These are phyloP conservation scores for Canavalia ensiformis DNA, from an alignment of 306 rosid genomes.

Conservation along the genomic window DNA sequence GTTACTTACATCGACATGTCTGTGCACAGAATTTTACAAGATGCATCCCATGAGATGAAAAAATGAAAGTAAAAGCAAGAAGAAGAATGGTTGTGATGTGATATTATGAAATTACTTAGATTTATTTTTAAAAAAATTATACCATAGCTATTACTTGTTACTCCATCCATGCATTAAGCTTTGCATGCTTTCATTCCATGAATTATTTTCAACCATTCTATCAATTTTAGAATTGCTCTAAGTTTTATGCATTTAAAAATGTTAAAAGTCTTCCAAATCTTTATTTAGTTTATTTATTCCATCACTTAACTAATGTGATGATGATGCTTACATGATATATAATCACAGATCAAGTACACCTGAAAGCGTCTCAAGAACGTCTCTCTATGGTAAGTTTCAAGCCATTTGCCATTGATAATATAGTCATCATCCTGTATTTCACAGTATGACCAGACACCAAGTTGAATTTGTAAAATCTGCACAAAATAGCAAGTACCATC, in stretches of 20 bases:
- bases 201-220: not conserved
- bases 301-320: conserved; percentile 2
- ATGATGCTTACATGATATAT: not conserved
- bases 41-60: too few species aligned
- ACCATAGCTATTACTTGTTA: too few species aligned
- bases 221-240: not conserved
- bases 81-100: too few species aligned
- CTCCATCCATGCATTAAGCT: too few species aligned
- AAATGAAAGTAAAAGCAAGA: too few species aligned
- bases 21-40: too few species aligned
- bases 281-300: not conserved
- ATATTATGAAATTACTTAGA: too few species aligned
- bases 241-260: not conserved
- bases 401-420: conserved; percentile 90
- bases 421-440: conserved; percentile 91
- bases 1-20: too few species aligned
- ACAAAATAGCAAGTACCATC: conserved; percentile 83
- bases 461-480: conserved; percentile 83
- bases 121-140: too few species aligned
- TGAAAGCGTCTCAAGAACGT: conserved; percentile 53
- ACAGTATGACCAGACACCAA: conserved; percentile 77
- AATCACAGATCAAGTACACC: not conserved
- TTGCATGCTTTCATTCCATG: not conserved
- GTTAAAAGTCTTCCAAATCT: not conserved
- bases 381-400: conserved; percentile 71